These are phyloP conservation scores for Alopecurus myosuroides DNA, from an alignment of 176 grass and related monocot species.

Conservation along the genomic window DNA sequence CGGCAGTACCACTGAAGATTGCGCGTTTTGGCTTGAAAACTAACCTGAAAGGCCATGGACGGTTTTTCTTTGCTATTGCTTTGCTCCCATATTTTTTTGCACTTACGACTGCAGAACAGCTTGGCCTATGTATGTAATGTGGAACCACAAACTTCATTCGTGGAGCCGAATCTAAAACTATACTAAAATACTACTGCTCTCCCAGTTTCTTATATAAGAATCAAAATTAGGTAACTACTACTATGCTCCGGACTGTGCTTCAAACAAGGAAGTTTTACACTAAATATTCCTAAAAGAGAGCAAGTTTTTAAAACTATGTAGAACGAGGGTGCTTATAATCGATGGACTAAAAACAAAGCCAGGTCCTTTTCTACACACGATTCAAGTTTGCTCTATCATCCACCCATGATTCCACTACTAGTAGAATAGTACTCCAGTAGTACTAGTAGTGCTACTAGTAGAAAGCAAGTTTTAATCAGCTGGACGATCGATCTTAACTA, in stretches of 20 bases:
- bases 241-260: not conserved
- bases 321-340: not conserved
- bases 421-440: too few species aligned
- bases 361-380: not conserved
- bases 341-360: not conserved
- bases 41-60: not conserved
- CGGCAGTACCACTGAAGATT: not conserved
- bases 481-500: not conserved
- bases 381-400: not conserved
- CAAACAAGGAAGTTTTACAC: not conserved
- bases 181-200: not conserved
- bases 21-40: not conserved
- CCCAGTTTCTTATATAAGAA: not conserved
- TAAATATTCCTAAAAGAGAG: not conserved
- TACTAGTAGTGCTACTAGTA: too few species aligned
- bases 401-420: not conserved
- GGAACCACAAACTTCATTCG: not conserved
- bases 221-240: not conserved
- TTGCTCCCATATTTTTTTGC: not conserved
- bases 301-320: not conserved
- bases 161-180: not conserved
- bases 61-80: not conserved
- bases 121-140: not conserved
- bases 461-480: not conserved
- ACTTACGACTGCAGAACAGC: not conserved